Base-by-base conservation (phyloP, 352 stramenopile species). In the Phytopythium delawarense region DNA sequence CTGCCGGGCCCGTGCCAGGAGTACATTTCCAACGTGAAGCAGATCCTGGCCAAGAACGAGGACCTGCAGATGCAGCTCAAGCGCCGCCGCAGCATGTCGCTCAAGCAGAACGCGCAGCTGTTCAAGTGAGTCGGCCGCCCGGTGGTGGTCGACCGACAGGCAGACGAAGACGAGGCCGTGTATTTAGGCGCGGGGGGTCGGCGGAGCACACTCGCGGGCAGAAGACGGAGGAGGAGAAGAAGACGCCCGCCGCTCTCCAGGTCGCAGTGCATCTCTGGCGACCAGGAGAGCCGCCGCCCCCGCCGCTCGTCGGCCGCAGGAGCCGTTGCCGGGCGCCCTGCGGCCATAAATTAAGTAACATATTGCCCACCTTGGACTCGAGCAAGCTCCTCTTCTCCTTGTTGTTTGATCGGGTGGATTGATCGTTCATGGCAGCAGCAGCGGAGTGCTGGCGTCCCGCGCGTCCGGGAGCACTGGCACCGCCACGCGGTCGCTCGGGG, bases 21-120 rank as follows among this genome's bases (percentile, higher is more conserved):
- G 44, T 94, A 94, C 70, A 94, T 94, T 56, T 86, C 70, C 59
- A 88, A 81, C 57, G 83, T 94, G 59, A 92, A 94, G 79, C 82
- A 89, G 63, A 92, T 92, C 52, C 64, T 94, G 49, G 86, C 86
- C 30, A 81, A 82, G 20, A 91, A 74, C 56, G 73, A 87, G 37
- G 60, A 78, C 54, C 59, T 73, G 20, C 57, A 63, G 40, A 67
- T 67, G 65, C 63, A 80, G 37, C 62, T 83, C 13, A 74, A 72
- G 60, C 81, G 81, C 48, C 81, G 79, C 53, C 84, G 84, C 58
- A 88, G 75, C 65, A 89, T 73, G 76, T 84, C 79, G 74, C 72
- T 78, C 9, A 70, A 69, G 59, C 84, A 87, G 57, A 63, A 54
- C 51, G 69, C 79, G 44, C 75, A 79, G 28, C 59, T 84, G 13